A percentile compares a stretch with the other conserved stretches of the same genome.
Evolutionary conservation across 768 basidiomycete species (phyloP).

Genomic region (Coprinellus micaceus): DNA sequence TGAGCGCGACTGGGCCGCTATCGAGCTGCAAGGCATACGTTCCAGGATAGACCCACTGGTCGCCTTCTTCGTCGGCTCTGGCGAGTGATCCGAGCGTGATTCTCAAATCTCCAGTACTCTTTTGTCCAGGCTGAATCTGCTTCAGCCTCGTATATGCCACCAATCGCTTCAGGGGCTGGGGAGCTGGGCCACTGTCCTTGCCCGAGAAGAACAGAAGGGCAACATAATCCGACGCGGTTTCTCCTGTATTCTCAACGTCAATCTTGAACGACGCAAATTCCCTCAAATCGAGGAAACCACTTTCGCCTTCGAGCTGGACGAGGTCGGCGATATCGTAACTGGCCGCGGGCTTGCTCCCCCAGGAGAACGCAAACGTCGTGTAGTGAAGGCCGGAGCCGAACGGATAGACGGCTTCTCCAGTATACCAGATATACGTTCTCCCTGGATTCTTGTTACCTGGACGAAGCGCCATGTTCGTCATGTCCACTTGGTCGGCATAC

Average conservation of each 20-base stretch:
- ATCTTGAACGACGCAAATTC: conserved; percentile 48
- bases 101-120: conserved; percentile 28
- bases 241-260: conserved; percentile 45
- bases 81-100: conserved; percentile 49
- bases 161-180: conserved; percentile 50
- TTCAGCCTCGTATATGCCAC: conserved; percentile 43
- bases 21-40: conserved; percentile 42
- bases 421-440: conserved; percentile 58
- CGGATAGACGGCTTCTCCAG: conserved; percentile 45
- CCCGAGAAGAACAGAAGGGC: conserved; percentile 50
- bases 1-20: conserved; percentile 33
- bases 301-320: conserved; percentile 19
- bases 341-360: conserved; percentile 30
- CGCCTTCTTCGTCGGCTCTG: conserved; percentile 43
- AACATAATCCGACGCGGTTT: conserved; percentile 50
- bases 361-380: conserved; percentile 44
- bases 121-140: conserved; percentile 23
- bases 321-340: conserved; percentile 41
- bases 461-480: conserved; percentile 58
- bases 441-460: conserved; percentile 48
- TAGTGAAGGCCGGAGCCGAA: conserved; percentile 56
- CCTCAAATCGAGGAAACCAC: conserved; percentile 36
- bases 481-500: conserved; percentile 44
- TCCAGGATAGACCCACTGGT: conserved; percentile 43
- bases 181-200: conserved; percentile 41